Evolutionary conservation across 768 basidiomycete genomes (phyloP).

Genomic region (Leccinum boreale): DNA sequence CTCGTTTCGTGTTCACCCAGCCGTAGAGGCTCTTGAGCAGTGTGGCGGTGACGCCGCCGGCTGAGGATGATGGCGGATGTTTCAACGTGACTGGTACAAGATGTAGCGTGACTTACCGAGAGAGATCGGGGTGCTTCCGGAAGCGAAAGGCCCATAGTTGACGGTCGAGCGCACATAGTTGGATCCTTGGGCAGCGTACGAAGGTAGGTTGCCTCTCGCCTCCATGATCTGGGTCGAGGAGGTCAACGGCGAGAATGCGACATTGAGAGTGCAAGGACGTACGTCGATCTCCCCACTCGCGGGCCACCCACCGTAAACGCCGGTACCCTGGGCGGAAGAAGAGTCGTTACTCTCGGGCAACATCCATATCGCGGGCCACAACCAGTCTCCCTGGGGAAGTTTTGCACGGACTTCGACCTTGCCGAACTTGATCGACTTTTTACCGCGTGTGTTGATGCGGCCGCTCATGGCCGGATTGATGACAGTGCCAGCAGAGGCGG

Average conservation of each 20-base stretch:
- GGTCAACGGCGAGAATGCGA: background rate
- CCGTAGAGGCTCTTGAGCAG: constrained; percentile 38
- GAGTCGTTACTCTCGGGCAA: constrained; percentile 26
- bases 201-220: constrained; percentile 48
- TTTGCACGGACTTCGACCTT: constrained; percentile 61
- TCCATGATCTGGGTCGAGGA: constrained; percentile 44
- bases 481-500: constrained; percentile 28
- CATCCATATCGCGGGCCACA: constrained; percentile 34
- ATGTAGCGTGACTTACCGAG: constrained; percentile 11
- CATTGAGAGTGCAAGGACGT: constrained; percentile 17
- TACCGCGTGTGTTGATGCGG: constrained; percentile 49
- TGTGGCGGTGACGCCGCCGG: constrained; percentile 9
- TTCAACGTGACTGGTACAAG: background rate
- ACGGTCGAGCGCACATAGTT: constrained; percentile 55
- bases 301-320: constrained; percentile 43
- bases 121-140: constrained; percentile 32
- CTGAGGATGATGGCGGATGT: background rate
- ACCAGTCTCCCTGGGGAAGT: constrained; percentile 51
- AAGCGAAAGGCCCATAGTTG: constrained; percentile 60
- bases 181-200: constrained; percentile 40
- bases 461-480: constrained; percentile 57
- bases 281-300: constrained; percentile 58
- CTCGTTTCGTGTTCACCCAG: constrained; percentile 37
- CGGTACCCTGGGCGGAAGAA: constrained; percentile 14
- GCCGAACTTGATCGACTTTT: constrained; percentile 49